Conservation (phyloP, 352 stramenopile genomes). For the Achlya hypogyna region DNA sequence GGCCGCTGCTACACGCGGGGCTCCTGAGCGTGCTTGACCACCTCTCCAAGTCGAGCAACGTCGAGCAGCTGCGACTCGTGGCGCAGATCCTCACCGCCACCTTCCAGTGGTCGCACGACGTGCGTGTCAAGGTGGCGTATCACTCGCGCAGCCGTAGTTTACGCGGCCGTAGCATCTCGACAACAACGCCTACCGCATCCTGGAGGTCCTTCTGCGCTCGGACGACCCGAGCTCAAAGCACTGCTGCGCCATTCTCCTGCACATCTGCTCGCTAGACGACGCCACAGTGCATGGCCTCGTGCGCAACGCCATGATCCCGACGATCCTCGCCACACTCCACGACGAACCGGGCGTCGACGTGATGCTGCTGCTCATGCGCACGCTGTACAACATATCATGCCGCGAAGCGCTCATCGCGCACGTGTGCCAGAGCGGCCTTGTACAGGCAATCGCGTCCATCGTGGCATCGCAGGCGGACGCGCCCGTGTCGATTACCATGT, state of each 20-base stretch:
- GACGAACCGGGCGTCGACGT: constrained; percentile 6
- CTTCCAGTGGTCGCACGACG: constrained; percentile 13
- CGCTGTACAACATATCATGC: constrained; percentile 54
- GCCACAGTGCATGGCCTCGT: constrained; percentile 27
- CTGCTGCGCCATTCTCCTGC: constrained; percentile 48
- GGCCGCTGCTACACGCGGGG: constrained; percentile 6
- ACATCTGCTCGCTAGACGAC: constrained; percentile 41
- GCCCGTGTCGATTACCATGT: constrained; percentile 21
- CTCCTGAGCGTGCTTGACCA: constrained; percentile 4
- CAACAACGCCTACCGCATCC: constrained; percentile 22
- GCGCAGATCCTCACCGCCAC: constrained; percentile 15
- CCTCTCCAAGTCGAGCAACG: background rate
- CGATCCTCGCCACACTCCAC: constrained; percentile 11
- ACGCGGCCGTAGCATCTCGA: constrained; percentile 25
- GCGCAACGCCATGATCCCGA: constrained; percentile 13
- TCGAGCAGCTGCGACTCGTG: background rate
- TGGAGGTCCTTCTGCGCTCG: constrained; percentile 21
- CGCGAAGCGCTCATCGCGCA: constrained; percentile 28
- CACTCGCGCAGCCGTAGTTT: background rate
- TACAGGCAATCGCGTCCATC: constrained; percentile 22
- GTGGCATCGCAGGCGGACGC: constrained; percentile 24
- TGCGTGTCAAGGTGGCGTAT: background rate
- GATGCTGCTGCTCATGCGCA: constrained; percentile 35
- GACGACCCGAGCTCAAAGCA: constrained; percentile 27
- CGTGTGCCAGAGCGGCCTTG: constrained; percentile 22